phyloP scores from a whole-genome alignment of 2,329 filamentous ascomycete genomes.

The Apiospora aurea region DNA sequence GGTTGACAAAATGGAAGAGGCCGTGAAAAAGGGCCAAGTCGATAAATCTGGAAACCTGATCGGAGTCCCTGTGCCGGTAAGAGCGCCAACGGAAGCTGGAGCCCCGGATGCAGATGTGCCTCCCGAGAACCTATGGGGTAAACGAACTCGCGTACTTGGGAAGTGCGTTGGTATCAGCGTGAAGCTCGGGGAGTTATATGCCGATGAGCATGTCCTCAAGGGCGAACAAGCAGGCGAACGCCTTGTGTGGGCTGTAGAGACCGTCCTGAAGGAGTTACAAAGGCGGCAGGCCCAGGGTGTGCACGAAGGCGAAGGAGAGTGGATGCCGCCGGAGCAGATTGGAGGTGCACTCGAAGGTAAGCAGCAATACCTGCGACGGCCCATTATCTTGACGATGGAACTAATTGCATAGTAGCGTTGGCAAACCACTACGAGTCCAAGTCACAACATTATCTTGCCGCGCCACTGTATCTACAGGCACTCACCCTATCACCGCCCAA shows the following conservation, averaged over 20 bases:
- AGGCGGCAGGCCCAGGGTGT: slow-evolving; percentile 71
- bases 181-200: slow-evolving; percentile 86
- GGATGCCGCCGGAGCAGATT: slow-evolving; percentile 74
- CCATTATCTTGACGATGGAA: background rate
- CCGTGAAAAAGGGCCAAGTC: slow-evolving; percentile 54
- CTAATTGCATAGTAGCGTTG: slow-evolving; percentile 67
- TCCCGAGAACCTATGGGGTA: slow-evolving; percentile 60
- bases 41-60: slow-evolving; percentile 48
- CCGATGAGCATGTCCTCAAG: slow-evolving; percentile 77
- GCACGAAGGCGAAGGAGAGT: slow-evolving; percentile 73
- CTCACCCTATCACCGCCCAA: slow-evolving; percentile 69
- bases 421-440: slow-evolving; percentile 78
- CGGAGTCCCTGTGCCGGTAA: slow-evolving; percentile 31
- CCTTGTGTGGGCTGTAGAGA: slow-evolving; percentile 83
- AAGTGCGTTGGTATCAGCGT: slow-evolving; percentile 79
- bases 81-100: slow-evolving; percentile 23
- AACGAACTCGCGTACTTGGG: slow-evolving; percentile 71
- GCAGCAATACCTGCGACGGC: slow-evolving; percentile 29
- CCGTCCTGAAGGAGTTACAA: slow-evolving; percentile 75
- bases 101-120: slow-evolving; percentile 36
- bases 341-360: slow-evolving; percentile 76
- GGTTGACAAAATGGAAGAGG: slow-evolving; percentile 62
- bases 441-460: slow-evolving; percentile 79
- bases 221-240: slow-evolving; percentile 76
- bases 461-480: slow-evolving; percentile 87